A percentile compares a stretch with the other conserved stretches of the same genome.
Conservation (phyloP, 768 basidiomycete species). For the Coprinellus aureogranulatus region DNA sequence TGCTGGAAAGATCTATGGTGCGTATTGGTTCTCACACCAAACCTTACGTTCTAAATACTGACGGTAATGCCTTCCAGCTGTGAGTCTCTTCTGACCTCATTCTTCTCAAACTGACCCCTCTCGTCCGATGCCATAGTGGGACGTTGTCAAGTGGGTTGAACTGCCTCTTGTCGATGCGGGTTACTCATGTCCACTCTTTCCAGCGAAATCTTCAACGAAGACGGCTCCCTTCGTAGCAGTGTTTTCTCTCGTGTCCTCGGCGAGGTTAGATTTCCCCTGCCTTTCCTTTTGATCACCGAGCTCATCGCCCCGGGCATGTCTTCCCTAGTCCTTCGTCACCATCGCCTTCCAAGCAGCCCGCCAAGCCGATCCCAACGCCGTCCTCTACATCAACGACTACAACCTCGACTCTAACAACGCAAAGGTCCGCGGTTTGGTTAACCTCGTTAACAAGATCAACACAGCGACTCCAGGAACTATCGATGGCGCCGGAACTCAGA, state of each 20-base stretch:
- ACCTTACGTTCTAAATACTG: no score
- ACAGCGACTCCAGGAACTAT: conserved; percentile 33
- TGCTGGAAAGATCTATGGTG: conserved; percentile 44
- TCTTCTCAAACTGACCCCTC: not conserved
- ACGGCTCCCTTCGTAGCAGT: conserved; percentile 44
- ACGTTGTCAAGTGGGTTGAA: conserved; percentile 37
- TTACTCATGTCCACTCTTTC: conserved; percentile 5
- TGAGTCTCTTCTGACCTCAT: no score
- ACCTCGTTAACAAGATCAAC: conserved; percentile 42
- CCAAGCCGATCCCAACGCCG: conserved; percentile 47
- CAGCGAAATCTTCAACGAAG: conserved; percentile 53
- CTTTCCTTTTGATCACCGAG: not conserved
- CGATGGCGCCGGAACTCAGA: conserved; percentile 52
- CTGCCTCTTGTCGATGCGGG: no score
- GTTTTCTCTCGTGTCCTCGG: conserved; percentile 52
- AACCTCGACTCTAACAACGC: conserved; percentile 51
- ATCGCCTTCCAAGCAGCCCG: conserved; percentile 52
- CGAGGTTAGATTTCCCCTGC: conserved; percentile 22
- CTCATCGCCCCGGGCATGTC: not conserved
- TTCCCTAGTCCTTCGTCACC: conserved; percentile 40
- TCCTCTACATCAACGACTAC: conserved; percentile 46
- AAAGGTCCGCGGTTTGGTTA: conserved; percentile 40
- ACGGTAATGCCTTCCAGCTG: no score
- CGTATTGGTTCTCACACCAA: conserved; percentile 7
- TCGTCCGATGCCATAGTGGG: conserved; percentile 30